Evolutionary conservation across 495 filamentous ascomycete species (phyloP), one percentile per base, ranked within the genome.

Genomic region (Rhypophila decipiens): DNA sequence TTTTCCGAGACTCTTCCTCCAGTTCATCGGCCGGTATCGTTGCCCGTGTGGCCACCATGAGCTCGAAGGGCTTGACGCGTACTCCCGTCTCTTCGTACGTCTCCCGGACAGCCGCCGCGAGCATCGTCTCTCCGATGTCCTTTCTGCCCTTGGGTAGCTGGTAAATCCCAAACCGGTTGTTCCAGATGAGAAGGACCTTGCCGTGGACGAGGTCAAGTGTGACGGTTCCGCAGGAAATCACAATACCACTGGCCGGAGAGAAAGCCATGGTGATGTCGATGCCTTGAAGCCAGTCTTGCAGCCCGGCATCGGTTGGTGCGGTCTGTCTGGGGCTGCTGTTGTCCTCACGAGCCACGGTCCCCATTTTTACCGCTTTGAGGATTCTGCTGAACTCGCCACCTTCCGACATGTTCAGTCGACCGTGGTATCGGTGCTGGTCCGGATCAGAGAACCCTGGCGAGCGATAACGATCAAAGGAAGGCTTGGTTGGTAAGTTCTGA

Each of bases 61-160:
- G 61, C 33, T 51, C 50, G 34, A 72, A 44, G 2, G 67, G 67
- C 42, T 44, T 47, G 27, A 60, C 65, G 19, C 44, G 56, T n/a
- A 67, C 47, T 17, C 71, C 71, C 22, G 69, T 68, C 47, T 74
- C 71, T 42, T 74, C 71, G 33, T 60, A 58, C 3, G 71, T 74
- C 54, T 74, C 71, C 24, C 71, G 69, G 11, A 74, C 43, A 17
- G 69, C 71, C 1, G 68, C 61, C 7, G 49, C 56, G 20, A 67
- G 60, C 53, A 66, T 61, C 42, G 57, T 52, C 55, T 74, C 71
- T 24, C 60, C 65, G 42, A 72, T 59, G 42, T 74, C 70, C 50
- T 69, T 67, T 46, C 71, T 57, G 17, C 71, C 71, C 49, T 74
- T 74, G 13, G 71, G 71, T 1, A 74, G 60, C 50, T 72, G 69